Percentiles rank a stretch among this genome's conserved stretches.
Conservation (phyloP, 768 basidiomycete species). For the Serpula lacrymans region DNA sequence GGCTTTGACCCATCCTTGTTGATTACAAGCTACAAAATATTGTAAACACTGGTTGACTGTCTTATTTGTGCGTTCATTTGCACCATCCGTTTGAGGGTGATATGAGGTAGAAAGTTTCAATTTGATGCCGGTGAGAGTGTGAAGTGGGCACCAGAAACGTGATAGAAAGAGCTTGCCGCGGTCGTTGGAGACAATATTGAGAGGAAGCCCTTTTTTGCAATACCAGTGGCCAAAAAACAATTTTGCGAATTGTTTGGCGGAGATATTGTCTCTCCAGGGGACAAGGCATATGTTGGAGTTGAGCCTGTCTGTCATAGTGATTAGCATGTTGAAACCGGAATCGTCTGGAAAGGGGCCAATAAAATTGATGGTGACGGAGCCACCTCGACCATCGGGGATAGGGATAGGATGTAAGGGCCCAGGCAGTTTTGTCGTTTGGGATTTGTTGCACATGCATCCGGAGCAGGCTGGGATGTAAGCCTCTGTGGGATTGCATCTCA, state of each 20-base stretch:
- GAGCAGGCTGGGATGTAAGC: slow-evolving; percentile 20
- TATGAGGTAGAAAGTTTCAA: slow-evolving; percentile 22
- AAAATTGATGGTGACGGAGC: slow-evolving; percentile 11
- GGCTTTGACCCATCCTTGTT: slow-evolving; percentile 4
- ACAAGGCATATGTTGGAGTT: slow-evolving; percentile 1
- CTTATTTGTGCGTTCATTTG: slow-evolving; percentile 17
- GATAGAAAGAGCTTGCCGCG: slow-evolving; percentile 27
- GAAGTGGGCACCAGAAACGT: slow-evolving; percentile 24
- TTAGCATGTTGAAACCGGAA: slow-evolving; percentile 6
- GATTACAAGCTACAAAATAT: slow-evolving; percentile 1
- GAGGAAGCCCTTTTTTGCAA: slow-evolving; percentile 27
- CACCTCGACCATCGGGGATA: slow-evolving; percentile 9
- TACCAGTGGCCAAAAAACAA: slow-evolving; percentile 27
- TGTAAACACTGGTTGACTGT: slow-evolving; percentile 12
- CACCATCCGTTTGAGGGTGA: slow-evolving; percentile 35
- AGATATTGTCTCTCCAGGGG: slow-evolving; percentile 8
- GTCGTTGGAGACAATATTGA: slow-evolving; percentile 26
- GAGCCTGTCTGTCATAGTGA: background rate
- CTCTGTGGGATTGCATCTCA: slow-evolving; percentile 14
- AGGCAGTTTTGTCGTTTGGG: slow-evolving; percentile 3
- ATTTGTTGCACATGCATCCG: slow-evolving; percentile 16
- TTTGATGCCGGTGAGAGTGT: slow-evolving; percentile 13
- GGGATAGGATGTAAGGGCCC: slow-evolving; percentile 14
- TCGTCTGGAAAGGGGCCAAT: slow-evolving; percentile 27
- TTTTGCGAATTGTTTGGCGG: slow-evolving; percentile 18